Conservation (phyloP, 2,329 filamentous ascomycete genomes). For the Diaporthe sp. region DNA sequence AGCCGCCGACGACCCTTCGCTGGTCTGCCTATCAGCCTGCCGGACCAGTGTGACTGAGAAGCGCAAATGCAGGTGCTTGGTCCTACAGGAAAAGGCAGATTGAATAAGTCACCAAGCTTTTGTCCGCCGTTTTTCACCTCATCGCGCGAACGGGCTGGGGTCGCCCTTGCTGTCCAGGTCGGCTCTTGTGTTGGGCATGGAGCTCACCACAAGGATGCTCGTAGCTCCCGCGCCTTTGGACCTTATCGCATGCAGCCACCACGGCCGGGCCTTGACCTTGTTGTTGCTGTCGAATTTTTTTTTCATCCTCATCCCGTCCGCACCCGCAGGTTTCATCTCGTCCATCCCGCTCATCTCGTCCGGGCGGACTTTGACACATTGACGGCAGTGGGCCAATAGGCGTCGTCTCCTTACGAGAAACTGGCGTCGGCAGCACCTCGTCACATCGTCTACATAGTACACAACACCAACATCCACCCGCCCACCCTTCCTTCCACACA, state of each 20-base stretch:
- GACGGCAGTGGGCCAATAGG: constrained; percentile 16
- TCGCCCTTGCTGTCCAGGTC: constrained; percentile 29
- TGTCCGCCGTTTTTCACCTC: constrained; percentile 13
- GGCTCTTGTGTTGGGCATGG: constrained; percentile 21
- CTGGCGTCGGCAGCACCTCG: constrained; percentile 3
- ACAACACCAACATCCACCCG: neutral
- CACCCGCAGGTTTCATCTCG: constrained; percentile 8
- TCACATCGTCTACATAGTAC: constrained; percentile 23
- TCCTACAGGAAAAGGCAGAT: constrained; percentile 20
- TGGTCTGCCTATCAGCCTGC: constrained; percentile 30
- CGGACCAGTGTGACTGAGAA: constrained; percentile 5
- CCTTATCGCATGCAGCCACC: constrained; percentile 29
- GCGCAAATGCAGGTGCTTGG: constrained; percentile 23
- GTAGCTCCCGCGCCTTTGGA: constrained; percentile 30
- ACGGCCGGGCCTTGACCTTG: constrained; percentile 20
- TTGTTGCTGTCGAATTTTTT: constrained; percentile 9
- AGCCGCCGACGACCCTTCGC: neutral
- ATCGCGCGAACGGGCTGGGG: constrained; percentile 18
- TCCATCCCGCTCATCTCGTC: constrained; percentile 14
- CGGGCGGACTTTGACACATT: constrained; percentile 13
- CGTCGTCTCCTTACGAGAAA: neutral
- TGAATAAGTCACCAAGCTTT: constrained; percentile 29
- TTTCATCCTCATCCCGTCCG: neutral
- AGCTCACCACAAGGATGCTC: constrained; percentile 34
- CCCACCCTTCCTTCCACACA: neutral